Evolutionary conservation across 768 basidiomycete species (phyloP).

Genomic region (Hygrocybe coccinea): DNA sequence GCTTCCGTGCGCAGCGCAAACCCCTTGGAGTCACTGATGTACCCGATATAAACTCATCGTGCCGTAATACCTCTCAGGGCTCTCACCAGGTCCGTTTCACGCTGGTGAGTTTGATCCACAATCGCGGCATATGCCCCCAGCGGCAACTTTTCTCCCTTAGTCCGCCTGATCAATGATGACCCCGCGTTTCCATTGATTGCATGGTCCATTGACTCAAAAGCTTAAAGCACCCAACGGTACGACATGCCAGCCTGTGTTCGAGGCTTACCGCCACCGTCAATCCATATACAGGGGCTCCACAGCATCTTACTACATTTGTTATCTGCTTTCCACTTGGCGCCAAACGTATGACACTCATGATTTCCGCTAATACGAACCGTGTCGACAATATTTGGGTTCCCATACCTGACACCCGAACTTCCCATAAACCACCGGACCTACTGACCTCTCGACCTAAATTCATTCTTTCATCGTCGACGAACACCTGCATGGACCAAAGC

Average conservation of each 20-base stretch:
- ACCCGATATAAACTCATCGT: background rate
- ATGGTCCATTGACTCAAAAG: background rate
- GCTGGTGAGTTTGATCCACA: background rate
- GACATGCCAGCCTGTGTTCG: background rate
- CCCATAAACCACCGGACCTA: too few species aligned
- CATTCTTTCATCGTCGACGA: too few species aligned
- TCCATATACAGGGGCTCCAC: background rate
- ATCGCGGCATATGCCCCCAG: background rate
- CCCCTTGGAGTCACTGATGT: constrained; percentile 1
- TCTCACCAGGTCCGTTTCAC: background rate
- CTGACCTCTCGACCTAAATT: too few species aligned
- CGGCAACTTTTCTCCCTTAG: background rate
- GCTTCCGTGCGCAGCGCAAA: background rate
- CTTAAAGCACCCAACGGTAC: background rate
- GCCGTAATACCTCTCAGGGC: background rate
- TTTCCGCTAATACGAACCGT: too few species aligned
- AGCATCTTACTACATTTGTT: too few species aligned
- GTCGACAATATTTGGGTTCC: too few species aligned
- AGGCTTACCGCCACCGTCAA: background rate
- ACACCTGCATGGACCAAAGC: too few species aligned
- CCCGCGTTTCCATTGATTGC: background rate
- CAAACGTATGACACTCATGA: too few species aligned
- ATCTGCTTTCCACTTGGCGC: too few species aligned
- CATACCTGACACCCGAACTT: too few species aligned
- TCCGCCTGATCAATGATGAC: background rate